Conservation (phyloP, 495 filamentous ascomycete genomes). For the Extremus antarcticus region DNA sequence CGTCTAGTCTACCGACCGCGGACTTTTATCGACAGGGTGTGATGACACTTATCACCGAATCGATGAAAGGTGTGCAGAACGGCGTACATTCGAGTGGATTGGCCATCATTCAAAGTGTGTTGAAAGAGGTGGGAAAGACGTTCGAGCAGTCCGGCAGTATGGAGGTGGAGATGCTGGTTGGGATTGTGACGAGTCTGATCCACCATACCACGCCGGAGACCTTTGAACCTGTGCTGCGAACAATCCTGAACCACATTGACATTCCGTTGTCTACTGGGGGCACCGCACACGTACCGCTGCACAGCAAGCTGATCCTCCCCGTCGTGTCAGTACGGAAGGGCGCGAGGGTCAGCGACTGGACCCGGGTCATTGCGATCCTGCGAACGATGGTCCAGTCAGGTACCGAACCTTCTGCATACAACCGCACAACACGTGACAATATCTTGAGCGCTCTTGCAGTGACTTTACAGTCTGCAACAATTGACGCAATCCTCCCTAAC, state of each 20-base stretch:
- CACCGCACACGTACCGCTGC: constrained; percentile 25
- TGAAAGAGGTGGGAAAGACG: constrained; percentile 21
- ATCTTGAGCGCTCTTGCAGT: constrained; percentile 45
- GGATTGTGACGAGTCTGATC: constrained; percentile 64
- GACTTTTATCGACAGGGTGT: constrained; percentile 71
- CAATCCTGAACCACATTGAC: constrained; percentile 1
- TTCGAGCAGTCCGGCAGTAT: not conserved
- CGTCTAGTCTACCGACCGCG: constrained; percentile 18
- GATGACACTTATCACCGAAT: constrained; percentile 81
- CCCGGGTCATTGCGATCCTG: constrained; percentile 45
- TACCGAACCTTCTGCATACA: not conserved
- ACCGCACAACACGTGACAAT: constrained; percentile 20
- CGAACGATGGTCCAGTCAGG: constrained; percentile 7
- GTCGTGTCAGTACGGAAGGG: constrained; percentile 68
- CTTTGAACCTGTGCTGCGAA: constrained; percentile 45
- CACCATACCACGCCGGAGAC: constrained; percentile 69
- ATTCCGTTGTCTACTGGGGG: not conserved
- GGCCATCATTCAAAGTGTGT: constrained; percentile 55
- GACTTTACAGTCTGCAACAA: constrained; percentile 57
- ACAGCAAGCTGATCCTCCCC: constrained; percentile 53
- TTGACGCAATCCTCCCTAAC: constrained; percentile 64
- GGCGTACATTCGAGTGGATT: constrained; percentile 70
- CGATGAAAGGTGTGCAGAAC: constrained; percentile 70
- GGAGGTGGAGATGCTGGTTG: constrained; percentile 47
- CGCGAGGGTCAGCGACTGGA: constrained; percentile 63